Conservation (phyloP, 495 filamentous ascomycete species). For the Tirmania nivea region DNA sequence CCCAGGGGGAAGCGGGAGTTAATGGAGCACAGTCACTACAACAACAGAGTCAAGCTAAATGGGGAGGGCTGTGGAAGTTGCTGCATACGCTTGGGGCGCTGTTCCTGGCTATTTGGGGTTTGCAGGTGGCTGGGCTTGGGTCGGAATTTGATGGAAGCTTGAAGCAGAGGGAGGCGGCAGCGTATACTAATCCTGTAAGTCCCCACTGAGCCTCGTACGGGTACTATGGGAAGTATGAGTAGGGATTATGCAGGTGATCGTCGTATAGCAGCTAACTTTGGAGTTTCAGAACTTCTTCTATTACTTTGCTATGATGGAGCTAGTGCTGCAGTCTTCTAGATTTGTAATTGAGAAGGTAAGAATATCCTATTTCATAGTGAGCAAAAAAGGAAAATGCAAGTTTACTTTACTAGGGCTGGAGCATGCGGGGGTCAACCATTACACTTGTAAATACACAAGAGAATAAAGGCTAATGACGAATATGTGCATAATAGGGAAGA, state of each 20-base stretch:
- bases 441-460: too few species aligned
- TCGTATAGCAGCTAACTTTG: too few species aligned
- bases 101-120: constrained; percentile 10
- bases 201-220: too few species aligned
- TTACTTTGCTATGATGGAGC: constrained; percentile 19
- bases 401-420: not conserved
- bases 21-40: not conserved
- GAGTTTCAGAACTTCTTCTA: constrained; percentile 17
- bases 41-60: constrained; percentile 3
- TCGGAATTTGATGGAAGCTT: constrained; percentile 10
- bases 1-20: not conserved
- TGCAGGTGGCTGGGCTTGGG: constrained; percentile 4
- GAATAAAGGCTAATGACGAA: not conserved
- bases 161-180: constrained; percentile 7
- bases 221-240: too few species aligned
- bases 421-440: too few species aligned
- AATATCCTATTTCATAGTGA: not conserved
- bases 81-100: constrained; percentile 11
- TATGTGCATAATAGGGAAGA: constrained; percentile 7
- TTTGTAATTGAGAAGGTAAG: constrained; percentile 18
- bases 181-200: too few species aligned
- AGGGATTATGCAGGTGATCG: too few species aligned
- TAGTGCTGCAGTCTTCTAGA: constrained; percentile 14
- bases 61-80: constrained; percentile 14
- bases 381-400: not conserved